These are phyloP conservation scores for Ustilago cynodontis DNA, from an alignment of 1,284 basidiomycete species.

Conservation along the genomic window DNA sequence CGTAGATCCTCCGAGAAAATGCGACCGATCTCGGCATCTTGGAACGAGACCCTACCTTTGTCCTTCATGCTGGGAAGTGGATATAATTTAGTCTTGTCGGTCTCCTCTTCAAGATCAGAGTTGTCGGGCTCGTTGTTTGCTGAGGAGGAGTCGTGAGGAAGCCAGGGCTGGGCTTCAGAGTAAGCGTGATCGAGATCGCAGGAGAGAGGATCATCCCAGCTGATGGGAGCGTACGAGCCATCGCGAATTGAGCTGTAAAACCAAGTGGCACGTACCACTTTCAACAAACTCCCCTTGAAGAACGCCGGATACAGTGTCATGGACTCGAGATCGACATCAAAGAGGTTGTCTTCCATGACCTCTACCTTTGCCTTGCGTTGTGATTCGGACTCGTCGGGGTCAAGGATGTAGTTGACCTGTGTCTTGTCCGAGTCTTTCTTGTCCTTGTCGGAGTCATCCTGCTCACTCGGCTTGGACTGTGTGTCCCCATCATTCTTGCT, in stretches of 20 bases:
- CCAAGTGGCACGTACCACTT: slow-evolving; percentile 69
- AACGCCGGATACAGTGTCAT: slow-evolving; percentile 70
- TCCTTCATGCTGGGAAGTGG: slow-evolving; percentile 60
- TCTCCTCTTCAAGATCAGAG: slow-evolving; percentile 35
- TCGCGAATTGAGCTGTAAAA: slow-evolving; percentile 68
- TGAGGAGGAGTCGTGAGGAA: neutral
- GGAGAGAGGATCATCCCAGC: slow-evolving; percentile 64
- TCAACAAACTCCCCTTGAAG: slow-evolving; percentile 69
- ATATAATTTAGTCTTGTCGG: slow-evolving; percentile 51
- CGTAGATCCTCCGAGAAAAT: slow-evolving; percentile 65
- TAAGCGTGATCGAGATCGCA: slow-evolving; percentile 69
- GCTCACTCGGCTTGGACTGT: no score
- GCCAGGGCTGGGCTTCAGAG: slow-evolving; percentile 68
- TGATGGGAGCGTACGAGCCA: slow-evolving; percentile 61
- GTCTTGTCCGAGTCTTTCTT: slow-evolving; percentile 26
- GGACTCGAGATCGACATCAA: slow-evolving; percentile 64
- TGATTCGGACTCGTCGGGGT: slow-evolving; percentile 62
- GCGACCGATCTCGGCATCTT: slow-evolving; percentile 65
- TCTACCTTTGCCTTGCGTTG: slow-evolving; percentile 51
- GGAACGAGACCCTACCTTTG: slow-evolving; percentile 65
- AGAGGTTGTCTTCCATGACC: slow-evolving; percentile 67
- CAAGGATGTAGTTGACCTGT: slow-evolving; percentile 55
- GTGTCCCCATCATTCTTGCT: slow-evolving; percentile 6
- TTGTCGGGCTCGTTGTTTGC: slow-evolving; percentile 25
- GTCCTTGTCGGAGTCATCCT: neutral